Base-by-base conservation (phyloP, 2,329 filamentous ascomycete genomes). In the Cercospora nicotianae region DNA sequence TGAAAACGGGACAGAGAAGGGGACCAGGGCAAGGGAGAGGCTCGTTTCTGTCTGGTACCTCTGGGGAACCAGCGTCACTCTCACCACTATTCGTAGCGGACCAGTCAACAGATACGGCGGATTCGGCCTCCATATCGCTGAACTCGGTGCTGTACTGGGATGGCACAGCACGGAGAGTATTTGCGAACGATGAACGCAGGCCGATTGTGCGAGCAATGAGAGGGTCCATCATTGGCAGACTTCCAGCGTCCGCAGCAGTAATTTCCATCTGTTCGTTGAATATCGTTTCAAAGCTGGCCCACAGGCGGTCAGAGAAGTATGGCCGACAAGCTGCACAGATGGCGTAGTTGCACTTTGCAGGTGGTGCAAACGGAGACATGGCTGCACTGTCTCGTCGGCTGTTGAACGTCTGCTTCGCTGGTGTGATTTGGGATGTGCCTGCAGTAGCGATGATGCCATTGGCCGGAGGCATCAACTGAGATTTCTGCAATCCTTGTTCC, bases 271-370 rank as follows among this genome's bases (percentile, higher is more conserved):
- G 70, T 39, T 79, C 73, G 30, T 74, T 76, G 26, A 83, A 76
- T 36, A 85, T 77, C 12, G 79, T 74, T 3, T 81, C 78, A 69
- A 87, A 80, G 30, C 81, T 82, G 7, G 78, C 77, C 72, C 78
- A 84, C 36, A 81, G 72, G 3, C 83, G 80, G 55, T 85, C 83
- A n/a, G 77, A 78, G 69, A 81, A 83, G 70, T 82, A 82, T 2
- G 83, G 82, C 31, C 84, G 81, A 70, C 85, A 87, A n/a, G 73
- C 75, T 33, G 83, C 82, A 68, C 85, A 87, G 61, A 81, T 80
- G 60, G 79, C 79, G 71, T 81, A 81, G n/a, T 70, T 75, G 74
- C 85, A 87, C 16, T 68, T 71, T 53, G 65, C 55, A 26, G 65
- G 67, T 16, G 31, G 16, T 2, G 39, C 18, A n/a, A n/a, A 13